phyloP scores from a whole-genome alignment of 306 rosid species.

The Rosa rugosa region DNA sequence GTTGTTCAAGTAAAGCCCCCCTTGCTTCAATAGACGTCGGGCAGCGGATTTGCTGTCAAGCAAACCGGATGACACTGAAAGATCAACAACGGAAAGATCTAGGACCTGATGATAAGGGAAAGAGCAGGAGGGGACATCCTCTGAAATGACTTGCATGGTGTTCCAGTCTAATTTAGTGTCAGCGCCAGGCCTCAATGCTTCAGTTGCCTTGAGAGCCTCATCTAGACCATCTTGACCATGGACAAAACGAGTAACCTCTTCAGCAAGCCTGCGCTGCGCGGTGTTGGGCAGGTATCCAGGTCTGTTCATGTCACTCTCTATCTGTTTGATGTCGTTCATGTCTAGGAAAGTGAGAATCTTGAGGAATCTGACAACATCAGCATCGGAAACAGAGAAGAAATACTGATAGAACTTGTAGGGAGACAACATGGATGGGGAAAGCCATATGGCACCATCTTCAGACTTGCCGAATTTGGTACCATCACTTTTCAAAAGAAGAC shows the following conservation, averaged over 20 bases:
- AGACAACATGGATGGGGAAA: conserved; percentile 58
- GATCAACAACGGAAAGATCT: conserved; percentile 66
- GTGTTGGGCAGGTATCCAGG: conserved; percentile 72
- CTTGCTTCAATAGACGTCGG: conserved; percentile 85
- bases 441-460: conserved; percentile 92
- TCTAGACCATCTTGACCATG: conserved; percentile 80
- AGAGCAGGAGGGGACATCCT: conserved; percentile 82
- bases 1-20: conserved; percentile 91
- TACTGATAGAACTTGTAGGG: conserved; percentile 92
- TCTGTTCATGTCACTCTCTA: conserved; percentile 63
- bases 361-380: conserved; percentile 76
- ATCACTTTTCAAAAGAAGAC: conserved; percentile 82
- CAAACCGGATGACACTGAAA: conserved; percentile 83
- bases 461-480: conserved; percentile 96
- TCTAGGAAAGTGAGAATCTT: conserved; percentile 77
- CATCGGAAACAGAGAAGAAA: conserved; percentile 80
- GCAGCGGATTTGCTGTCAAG: conserved; percentile 86
- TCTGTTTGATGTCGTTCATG: conserved; percentile 51
- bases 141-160: conserved; percentile 78
- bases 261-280: conserved; percentile 75
- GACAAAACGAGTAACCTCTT: conserved; percentile 84
- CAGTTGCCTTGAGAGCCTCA: conserved; percentile 86
- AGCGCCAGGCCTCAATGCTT: conserved; percentile 86
- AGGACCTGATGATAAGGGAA: conserved; percentile 64
- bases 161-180: conserved; percentile 88